phyloP scores from a whole-genome alignment of 441 rosid genomes.

The Kokia cookei region DNA sequence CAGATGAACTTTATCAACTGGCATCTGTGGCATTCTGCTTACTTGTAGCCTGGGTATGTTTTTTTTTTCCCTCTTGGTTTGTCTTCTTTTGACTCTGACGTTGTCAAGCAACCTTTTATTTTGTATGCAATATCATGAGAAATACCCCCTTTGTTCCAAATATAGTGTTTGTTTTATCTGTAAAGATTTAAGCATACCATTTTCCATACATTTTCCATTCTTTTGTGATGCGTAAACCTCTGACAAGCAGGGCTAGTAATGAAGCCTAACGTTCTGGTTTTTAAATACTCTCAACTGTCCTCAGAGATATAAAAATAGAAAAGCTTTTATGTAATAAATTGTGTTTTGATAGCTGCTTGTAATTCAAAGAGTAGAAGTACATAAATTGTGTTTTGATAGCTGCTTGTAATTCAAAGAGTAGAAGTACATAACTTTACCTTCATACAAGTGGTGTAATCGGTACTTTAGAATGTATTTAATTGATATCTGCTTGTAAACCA shows the following conservation, averaged over 20 bases:
- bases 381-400: neutral
- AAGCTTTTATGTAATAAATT: neutral
- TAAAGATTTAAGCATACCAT: neutral
- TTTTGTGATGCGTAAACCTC: neutral
- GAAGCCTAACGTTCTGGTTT: neutral
- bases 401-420: neutral
- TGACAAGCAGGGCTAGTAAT: neutral
- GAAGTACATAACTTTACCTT: neutral
- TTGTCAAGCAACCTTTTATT: neutral
- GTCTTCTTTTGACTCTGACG: neutral
- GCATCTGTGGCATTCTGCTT: slow-evolving; percentile 97
- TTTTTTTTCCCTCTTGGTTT: slow-evolving; percentile 16
- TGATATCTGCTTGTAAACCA: neutral
- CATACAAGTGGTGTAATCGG: neutral
- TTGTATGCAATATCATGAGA: neutral
- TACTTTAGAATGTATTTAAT: neutral
- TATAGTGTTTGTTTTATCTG: neutral
- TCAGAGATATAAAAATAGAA: neutral
- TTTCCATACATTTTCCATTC: neutral
- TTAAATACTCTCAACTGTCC: neutral
- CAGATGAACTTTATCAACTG: slow-evolving; percentile 93
- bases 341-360: neutral
- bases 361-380: neutral
- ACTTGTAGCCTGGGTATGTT: slow-evolving; percentile 94
- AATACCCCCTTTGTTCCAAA: neutral